Evolutionary conservation across 345 rosid species (phyloP).

Genomic region (Odontarrhena argentea): DNA sequence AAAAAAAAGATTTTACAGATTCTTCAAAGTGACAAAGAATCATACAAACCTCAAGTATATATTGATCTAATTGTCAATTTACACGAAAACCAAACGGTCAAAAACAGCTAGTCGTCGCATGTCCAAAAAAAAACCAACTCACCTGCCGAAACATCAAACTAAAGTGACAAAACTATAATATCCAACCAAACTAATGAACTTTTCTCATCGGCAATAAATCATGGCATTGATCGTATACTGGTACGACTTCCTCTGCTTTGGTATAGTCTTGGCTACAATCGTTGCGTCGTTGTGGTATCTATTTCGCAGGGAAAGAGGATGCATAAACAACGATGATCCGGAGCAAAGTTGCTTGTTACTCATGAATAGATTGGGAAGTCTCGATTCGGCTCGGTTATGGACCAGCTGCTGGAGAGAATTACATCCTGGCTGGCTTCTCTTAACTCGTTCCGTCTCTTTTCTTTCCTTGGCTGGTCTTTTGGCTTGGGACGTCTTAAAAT

Average conservation of each 20-base stretch:
- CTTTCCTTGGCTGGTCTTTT: slow-evolving; percentile 59
- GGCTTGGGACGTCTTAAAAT: slow-evolving; percentile 58
- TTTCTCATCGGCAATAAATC: not conserved
- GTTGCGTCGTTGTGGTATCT: slow-evolving; percentile 60
- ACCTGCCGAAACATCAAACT: not conserved
- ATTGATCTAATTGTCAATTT: slow-evolving; percentile 15
- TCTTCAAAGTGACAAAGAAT: too few relatives aligned
- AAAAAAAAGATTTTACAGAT: too few relatives aligned
- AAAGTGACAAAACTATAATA: not conserved
- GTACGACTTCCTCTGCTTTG: slow-evolving; percentile 82
- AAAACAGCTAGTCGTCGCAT: slow-evolving; percentile 12
- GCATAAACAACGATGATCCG: slow-evolving; percentile 38
- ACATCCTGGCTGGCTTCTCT: slow-evolving; percentile 84
- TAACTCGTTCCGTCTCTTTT: slow-evolving; percentile 67
- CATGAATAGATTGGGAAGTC: slow-evolving; percentile 40
- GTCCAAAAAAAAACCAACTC: not conserved
- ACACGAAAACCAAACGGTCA: slow-evolving; percentile 28
- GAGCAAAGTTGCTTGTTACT: slow-evolving; percentile 50
- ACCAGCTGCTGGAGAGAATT: slow-evolving; percentile 77
- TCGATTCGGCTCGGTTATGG: slow-evolving; percentile 64
- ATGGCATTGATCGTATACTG: slow-evolving; percentile 67
- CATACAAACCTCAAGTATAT: not conserved
- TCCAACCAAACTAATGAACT: not conserved
- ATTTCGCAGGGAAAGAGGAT: slow-evolving; percentile 53
- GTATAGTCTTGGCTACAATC: slow-evolving; percentile 61